A percentile compares a stretch with the other conserved stretches of the same genome.
Evolutionary conservation across 768 basidiomycete genomes (phyloP).

Genomic region (Amanita pallidorosea): DNA sequence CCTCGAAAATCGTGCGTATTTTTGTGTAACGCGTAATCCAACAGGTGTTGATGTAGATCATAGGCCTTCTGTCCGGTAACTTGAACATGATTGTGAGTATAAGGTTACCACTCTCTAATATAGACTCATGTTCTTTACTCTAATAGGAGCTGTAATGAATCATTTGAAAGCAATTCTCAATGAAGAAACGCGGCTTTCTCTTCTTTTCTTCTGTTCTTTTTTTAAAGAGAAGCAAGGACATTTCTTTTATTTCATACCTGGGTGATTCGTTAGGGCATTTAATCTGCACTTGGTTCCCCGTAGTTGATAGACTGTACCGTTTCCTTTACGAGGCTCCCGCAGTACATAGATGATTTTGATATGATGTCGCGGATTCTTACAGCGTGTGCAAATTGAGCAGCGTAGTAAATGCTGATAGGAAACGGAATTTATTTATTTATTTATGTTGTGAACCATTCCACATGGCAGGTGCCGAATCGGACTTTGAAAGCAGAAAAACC

Average conservation of each 20-base stretch:
- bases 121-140: constrained; percentile 1
- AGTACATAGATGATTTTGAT: too few relatives aligned
- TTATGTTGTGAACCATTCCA: too few relatives aligned
- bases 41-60: background rate
- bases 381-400: too few relatives aligned
- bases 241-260: background rate
- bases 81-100: constrained; percentile 63
- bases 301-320: background rate
- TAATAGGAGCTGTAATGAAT: constrained; percentile 20
- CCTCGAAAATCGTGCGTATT: constrained; percentile 52
- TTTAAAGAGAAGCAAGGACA: background rate
- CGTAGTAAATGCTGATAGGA: too few relatives aligned
- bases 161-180: background rate
- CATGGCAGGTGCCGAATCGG: constrained; percentile 22
- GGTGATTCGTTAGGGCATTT: background rate
- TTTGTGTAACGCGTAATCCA: background rate
- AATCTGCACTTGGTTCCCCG: background rate
- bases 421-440: too few relatives aligned
- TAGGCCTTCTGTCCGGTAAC: constrained; percentile 73
- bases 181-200: background rate
- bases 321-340: too few relatives aligned
- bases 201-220: background rate
- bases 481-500: constrained; percentile 28
- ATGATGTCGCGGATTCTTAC: too few relatives aligned
- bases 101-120: background rate